These are phyloP conservation scores for Tirmania nivea DNA, from an alignment of 495 filamentous ascomycete genomes.

Conservation along the genomic window DNA sequence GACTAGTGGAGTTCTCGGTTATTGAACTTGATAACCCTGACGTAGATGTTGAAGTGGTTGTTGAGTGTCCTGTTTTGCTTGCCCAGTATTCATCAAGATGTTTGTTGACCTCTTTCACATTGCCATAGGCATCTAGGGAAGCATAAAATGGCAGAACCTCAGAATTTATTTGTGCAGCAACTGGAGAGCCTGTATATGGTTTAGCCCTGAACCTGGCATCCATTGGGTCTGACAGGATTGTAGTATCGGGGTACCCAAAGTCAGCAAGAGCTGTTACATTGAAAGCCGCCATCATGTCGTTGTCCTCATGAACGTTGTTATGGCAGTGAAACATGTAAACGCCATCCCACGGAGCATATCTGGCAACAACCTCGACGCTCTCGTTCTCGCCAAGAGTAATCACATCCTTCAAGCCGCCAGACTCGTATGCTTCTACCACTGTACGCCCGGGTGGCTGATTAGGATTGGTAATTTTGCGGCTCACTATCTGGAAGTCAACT, in stretches of 20 bases:
- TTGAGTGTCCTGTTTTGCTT: not conserved
- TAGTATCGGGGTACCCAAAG: conserved; percentile 28
- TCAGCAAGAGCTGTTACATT: conserved; percentile 17
- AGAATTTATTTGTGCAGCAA: not conserved
- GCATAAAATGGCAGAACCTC: not conserved
- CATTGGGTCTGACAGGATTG: conserved; percentile 23
- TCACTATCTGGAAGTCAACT: conserved; percentile 30
- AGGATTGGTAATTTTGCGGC: conserved; percentile 16
- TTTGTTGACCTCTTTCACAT: not conserved
- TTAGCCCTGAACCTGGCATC: conserved; percentile 17
- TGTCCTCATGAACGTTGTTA: conserved; percentile 4
- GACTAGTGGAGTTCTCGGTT: not conserved
- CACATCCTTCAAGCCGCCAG: conserved; percentile 30
- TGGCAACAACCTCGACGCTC: conserved; percentile 15
- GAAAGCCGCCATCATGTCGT: not conserved
- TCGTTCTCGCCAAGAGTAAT: conserved; percentile 24
- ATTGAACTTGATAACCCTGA: not conserved
- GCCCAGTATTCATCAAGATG: not conserved
- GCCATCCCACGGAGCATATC: conserved; percentile 33
- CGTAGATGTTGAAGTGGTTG: not conserved
- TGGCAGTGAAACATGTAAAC: conserved; percentile 38
- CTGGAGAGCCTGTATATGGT: conserved; percentile 1
- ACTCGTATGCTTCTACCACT: conserved; percentile 29
- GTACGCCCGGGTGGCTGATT: conserved; percentile 11
- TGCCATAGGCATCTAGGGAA: not conserved